A percentile compares a stretch with the other conserved stretches of the same genome.
These are phyloP conservation scores for Tolypocladium capitatum DNA, from an alignment of 2,329 filamentous ascomycete species.

Conservation along the genomic window DNA sequence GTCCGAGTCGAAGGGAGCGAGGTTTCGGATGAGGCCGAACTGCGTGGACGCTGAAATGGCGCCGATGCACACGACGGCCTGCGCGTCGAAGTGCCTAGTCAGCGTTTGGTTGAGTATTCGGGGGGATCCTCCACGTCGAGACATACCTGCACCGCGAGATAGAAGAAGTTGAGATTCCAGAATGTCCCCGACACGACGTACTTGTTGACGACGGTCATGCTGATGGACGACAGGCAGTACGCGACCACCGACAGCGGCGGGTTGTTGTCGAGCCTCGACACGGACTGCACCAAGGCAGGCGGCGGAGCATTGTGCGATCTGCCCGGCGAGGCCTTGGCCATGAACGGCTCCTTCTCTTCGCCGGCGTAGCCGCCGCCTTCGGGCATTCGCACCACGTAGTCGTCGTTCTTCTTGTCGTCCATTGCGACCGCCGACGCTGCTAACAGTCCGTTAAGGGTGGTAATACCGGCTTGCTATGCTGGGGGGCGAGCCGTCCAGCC, in stretches of 20 bases:
- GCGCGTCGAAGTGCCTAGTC: background rate
- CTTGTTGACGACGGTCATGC: conserved; percentile 99
- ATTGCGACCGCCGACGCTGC: conserved; percentile 29
- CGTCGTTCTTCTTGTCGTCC: conserved; percentile 82
- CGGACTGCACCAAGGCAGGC: conserved; percentile 8
- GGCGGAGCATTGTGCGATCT: background rate
- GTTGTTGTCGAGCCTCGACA: conserved; percentile 52
- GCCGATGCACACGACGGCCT: conserved; percentile 81
- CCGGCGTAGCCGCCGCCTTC: conserved; percentile 35
- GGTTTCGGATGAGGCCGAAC: conserved; percentile 66
- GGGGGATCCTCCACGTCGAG: background rate
- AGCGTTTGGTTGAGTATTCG: background rate
- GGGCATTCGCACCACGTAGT: conserved; percentile 59
- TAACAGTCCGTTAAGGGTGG: background rate
- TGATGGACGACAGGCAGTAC: conserved; percentile 92
- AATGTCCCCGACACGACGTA: conserved; percentile 82
- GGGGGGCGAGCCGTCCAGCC: too few species aligned
- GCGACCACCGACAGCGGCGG: conserved; percentile 61
- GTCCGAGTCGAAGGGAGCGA: conserved; percentile 68
- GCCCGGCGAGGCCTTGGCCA: conserved; percentile 28
- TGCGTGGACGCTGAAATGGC: conserved; percentile 77
- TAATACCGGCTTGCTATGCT: background rate
- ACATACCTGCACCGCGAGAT: conserved; percentile 79
- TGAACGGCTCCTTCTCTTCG: background rate
- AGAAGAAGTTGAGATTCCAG: conserved; percentile 96